Evolutionary conservation across 345 rosid genomes (phyloP), one percentile per base, ranked within the genome.

Genomic region (Brassica rapa): DNA sequence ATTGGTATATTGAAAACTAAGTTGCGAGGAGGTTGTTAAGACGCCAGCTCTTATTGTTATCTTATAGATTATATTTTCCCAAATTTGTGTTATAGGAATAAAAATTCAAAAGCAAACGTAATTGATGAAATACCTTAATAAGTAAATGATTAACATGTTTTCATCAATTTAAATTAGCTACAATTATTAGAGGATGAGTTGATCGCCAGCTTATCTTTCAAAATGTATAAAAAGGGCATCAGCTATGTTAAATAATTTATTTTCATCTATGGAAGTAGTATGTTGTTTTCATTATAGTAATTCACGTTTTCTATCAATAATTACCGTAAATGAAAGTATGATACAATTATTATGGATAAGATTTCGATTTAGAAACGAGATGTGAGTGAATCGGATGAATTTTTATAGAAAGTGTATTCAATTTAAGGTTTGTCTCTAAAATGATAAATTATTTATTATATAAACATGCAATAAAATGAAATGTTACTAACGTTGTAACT

Each of bases 181-280:
- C 33, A 66, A 57, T 27, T 62, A 62, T 62, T 65, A 55, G 25
- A 81, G 61, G 25, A 82, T 80, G 86, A 79, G 75, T 62, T 73
- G 65, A 66, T 63, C 71, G 73, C 77, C 83, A 85, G 60, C 81
- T 66, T 66, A 65, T 21, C 74, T 60, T 57, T 72, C 56, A 30
- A 25, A 30, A 19, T 6, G 23, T 56, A 70, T 9, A 46, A 81
- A 49, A 69, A 67, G 19, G 70, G 60, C 5, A 49, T 41, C 67
- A 71, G 21, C 67, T 71, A 55, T 39, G 60, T 79, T 33, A 30
- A 67, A 73, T 14, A 4, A 61, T 61, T 35, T 12, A 33, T 61
- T 68, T 3, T 73, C 29, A 67, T 33, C 24, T 49, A n/a, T 49
- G 55, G 7, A 49, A 49, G 55, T 49, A 49, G n/a, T 49, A 49